Evolutionary conservation across 306 rosid species (phyloP), one percentile per base, ranked within the genome.

Genomic region (Cucumis hystrix): DNA sequence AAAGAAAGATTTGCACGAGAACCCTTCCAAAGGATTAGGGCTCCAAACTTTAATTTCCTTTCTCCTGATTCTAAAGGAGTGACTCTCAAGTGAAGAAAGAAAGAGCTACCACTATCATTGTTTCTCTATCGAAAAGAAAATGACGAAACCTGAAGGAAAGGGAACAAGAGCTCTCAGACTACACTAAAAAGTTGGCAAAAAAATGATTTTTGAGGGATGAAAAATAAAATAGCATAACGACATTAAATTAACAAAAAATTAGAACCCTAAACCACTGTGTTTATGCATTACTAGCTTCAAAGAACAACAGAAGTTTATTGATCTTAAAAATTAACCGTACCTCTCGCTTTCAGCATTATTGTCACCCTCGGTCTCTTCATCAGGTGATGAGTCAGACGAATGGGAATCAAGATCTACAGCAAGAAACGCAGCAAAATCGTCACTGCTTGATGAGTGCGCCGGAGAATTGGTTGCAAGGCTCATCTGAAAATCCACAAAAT

Each of bases 401-500:
- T 76, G 78, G 15, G 85, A 87, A 78, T 80, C 90, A 3, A 91
- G 82, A 7, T 82, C 84, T 21, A 69, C 78, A 72, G 88, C 91
- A 45, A 92, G 92, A 77, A 40, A 86, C 0, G 89, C 82, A 12
- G 77, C 64, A 33, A 92, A 90, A 83, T 92, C 97, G 41, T 92
- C 96, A 37, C 91, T 92, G 65, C 97, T 85, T 8, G 96, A 90
- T 10, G 93, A 92, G 79, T 85, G 84, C 10, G 87, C 88, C 0
- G 92, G 93, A 77, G 93, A 92, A 82, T 92, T 90, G 5, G 90
- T 78, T 23, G 76, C 89, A 60, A 88, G 86, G 84, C 92, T 90
- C 97, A 90, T 92, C 90, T 83, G 85, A 73, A 80, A 56, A 57
- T 45, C 37, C 74, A 85, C 71, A 43, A 45, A 83, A 75, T 13